A percentile compares a stretch with the other conserved stretches of the same genome.
These are phyloP conservation scores for Elongisporangium anandrum DNA, from an alignment of 352 stramenopile species.

Conservation along the genomic window DNA sequence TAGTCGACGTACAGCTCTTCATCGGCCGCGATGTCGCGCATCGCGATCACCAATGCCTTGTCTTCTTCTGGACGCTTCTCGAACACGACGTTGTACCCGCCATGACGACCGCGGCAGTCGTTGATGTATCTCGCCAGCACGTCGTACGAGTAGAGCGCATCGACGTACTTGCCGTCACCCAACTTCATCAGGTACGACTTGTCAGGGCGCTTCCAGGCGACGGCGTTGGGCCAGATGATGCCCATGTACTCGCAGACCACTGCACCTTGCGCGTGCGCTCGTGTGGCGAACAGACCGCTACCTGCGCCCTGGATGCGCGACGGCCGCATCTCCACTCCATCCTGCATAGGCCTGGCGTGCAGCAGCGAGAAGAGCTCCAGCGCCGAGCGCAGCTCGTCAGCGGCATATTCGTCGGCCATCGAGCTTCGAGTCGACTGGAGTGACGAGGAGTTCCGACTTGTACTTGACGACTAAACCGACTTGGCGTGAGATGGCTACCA, in stretches of 20 bases:
- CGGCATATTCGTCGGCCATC: conserved; percentile 1
- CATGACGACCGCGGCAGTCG: conserved; percentile 49
- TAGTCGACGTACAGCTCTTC: conserved; percentile 84
- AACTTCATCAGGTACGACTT: conserved; percentile 83
- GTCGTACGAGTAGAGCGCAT: conserved; percentile 39
- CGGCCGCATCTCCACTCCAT: conserved; percentile 33
- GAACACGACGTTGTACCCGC: conserved; percentile 75
- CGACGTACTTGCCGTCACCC: conserved; percentile 71
- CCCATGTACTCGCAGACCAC: conserved; percentile 47
- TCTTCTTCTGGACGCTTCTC: conserved; percentile 47
- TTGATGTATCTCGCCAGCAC: conserved; percentile 79
- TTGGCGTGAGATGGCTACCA: neutral
- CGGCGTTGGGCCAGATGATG: conserved; percentile 18
- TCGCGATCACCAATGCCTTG: conserved; percentile 52
- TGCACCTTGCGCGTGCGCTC: conserved; percentile 12
- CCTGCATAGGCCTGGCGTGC: conserved; percentile 8
- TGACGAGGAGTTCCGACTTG: neutral
- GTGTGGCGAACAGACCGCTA: conserved; percentile 45
- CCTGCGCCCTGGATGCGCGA: conserved; percentile 53
- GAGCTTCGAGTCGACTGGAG: neutral
- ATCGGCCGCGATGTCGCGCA: conserved; percentile 43
- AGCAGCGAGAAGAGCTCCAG: conserved; percentile 19
- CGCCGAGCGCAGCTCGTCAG: conserved; percentile 11
- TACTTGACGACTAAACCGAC: neutral
- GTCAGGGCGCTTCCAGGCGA: conserved; percentile 52